Conservation (phyloP, 805 yeast genomes). For the Diddensiella caesifluorescens region DNA sequence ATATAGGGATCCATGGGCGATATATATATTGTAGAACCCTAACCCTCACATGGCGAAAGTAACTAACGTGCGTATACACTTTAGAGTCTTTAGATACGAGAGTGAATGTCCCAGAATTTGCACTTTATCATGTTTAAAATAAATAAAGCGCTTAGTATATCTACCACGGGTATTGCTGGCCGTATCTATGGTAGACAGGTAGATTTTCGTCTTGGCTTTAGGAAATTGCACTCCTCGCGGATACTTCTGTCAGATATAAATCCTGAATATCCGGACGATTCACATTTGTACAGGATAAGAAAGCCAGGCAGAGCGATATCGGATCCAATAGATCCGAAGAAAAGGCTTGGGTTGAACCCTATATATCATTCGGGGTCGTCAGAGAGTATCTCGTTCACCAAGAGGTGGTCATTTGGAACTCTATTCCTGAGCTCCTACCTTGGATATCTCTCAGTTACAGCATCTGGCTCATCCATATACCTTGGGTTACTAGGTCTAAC, state of each 20-base stretch:
- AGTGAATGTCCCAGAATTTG: no score
- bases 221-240: constrained; percentile 11
- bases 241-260: constrained; percentile 12
- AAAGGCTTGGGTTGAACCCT: constrained; percentile 54
- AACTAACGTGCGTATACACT: no score
- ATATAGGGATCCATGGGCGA: no score
- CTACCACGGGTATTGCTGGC: no score
- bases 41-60: no score
- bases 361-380: constrained; percentile 60
- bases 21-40: no score
- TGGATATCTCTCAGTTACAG: constrained; percentile 52
- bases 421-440: constrained; percentile 56
- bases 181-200: no score
- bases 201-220: no score
- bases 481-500: constrained; percentile 42
- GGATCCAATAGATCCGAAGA: constrained; percentile 47
- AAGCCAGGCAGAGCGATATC: constrained; percentile 39
- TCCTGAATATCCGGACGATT: constrained; percentile 40
- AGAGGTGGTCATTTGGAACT: constrained; percentile 57
- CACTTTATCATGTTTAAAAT: no score
- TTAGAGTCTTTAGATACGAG: no score
- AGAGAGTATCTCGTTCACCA: constrained; percentile 56
- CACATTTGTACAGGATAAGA: constrained; percentile 35
- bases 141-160: no score
- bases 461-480: constrained; percentile 38